A percentile compares a stretch with the other conserved stretches of the same genome.
These are phyloP conservation scores for Pyrenophora graminea DNA, from an alignment of 2,329 filamentous ascomycete species.

Conservation along the genomic window DNA sequence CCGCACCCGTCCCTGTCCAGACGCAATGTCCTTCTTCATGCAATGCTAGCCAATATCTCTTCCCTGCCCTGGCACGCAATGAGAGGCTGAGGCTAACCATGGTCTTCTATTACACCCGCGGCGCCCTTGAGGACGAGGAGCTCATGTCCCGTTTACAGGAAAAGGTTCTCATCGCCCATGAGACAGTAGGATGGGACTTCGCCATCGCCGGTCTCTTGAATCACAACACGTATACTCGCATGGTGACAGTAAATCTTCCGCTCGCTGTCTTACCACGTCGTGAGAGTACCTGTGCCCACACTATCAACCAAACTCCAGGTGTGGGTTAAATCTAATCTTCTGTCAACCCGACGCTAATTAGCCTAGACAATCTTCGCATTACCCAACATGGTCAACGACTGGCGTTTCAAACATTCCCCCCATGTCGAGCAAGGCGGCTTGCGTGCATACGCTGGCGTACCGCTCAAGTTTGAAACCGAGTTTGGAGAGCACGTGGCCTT, in stretches of 20 bases:
- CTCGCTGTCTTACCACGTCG: slow-evolving; percentile 51
- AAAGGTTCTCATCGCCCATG: slow-evolving; percentile 48
- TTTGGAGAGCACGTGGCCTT: slow-evolving; percentile 48
- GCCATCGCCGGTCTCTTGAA: slow-evolving; percentile 53
- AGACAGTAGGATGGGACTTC: slow-evolving; percentile 53
- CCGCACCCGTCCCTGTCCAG: slow-evolving; percentile 24
- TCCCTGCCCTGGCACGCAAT: slow-evolving; percentile 43
- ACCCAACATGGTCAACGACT: slow-evolving; percentile 50
- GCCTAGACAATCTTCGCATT: slow-evolving; percentile 47
- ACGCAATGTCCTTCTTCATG: slow-evolving; percentile 12
- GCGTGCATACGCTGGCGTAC: slow-evolving; percentile 49
- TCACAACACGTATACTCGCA: slow-evolving; percentile 50
- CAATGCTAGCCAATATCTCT: slow-evolving; percentile 38
- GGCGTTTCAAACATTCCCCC: slow-evolving; percentile 51
- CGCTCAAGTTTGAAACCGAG: slow-evolving; percentile 48
- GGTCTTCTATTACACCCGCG: slow-evolving; percentile 53
- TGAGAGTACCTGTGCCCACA: slow-evolving; percentile 54
- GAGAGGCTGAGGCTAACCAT: slow-evolving; percentile 46
- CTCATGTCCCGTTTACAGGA: slow-evolving; percentile 50
- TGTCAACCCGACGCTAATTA: slow-evolving; percentile 6
- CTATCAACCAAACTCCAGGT: slow-evolving; percentile 43
- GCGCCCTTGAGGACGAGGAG: slow-evolving; percentile 47
- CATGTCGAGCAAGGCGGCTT: slow-evolving; percentile 50
- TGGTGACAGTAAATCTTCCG: slow-evolving; percentile 50
- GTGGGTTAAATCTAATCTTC: slow-evolving; percentile 22